A percentile compares a stretch with the other conserved stretches of the same genome.
phyloP scores from a whole-genome alignment of 2,329 filamentous ascomycete species.

The Penicillium sp. region DNA sequence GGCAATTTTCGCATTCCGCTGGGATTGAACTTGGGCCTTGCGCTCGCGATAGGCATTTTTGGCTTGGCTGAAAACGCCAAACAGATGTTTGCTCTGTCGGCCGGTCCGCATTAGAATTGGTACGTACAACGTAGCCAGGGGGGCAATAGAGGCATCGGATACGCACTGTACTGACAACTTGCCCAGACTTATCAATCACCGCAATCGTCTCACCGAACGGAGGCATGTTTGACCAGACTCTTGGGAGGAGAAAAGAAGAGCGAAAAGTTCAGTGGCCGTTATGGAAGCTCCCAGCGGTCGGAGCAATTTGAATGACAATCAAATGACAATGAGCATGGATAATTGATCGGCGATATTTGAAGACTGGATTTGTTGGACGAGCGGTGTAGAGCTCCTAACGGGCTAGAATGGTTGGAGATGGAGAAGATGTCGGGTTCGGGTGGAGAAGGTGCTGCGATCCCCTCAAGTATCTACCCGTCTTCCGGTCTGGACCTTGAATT shows the following conservation, averaged over 20 bases:
- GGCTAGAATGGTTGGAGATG: slow-evolving; percentile 17
- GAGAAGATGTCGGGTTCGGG: slow-evolving; percentile 20
- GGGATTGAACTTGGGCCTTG: slow-evolving; percentile 78
- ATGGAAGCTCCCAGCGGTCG: slow-evolving; percentile 7
- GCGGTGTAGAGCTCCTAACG: slow-evolving; percentile 28
- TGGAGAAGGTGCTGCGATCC: slow-evolving; percentile 26
- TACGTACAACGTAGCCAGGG: neutral
- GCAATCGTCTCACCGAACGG: slow-evolving; percentile 73
- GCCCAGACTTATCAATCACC: slow-evolving; percentile 88
- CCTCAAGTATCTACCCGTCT: slow-evolving; percentile 14
- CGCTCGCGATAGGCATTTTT: slow-evolving; percentile 85
- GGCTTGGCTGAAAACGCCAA: slow-evolving; percentile 90
- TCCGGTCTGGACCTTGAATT: slow-evolving; percentile 22
- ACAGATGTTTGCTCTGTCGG: slow-evolving; percentile 80
- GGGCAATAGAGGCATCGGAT: slow-evolving; percentile 14
- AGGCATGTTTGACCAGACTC: slow-evolving; percentile 28
- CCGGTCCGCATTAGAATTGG: slow-evolving; percentile 20
- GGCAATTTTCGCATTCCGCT: slow-evolving; percentile 64
- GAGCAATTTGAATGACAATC: slow-evolving; percentile 14
- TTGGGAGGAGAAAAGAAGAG: neutral
- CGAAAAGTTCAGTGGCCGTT: neutral
- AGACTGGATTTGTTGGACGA: slow-evolving; percentile 20
- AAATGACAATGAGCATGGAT: slow-evolving; percentile 21
- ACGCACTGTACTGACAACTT: slow-evolving; percentile 85
- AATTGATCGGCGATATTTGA: slow-evolving; percentile 18